Percentiles rank a stretch among this genome's conserved stretches.
phyloP scores from a whole-genome alignment of 2,329 filamentous ascomycete genomes.

The Dichotomopilus funicola region DNA sequence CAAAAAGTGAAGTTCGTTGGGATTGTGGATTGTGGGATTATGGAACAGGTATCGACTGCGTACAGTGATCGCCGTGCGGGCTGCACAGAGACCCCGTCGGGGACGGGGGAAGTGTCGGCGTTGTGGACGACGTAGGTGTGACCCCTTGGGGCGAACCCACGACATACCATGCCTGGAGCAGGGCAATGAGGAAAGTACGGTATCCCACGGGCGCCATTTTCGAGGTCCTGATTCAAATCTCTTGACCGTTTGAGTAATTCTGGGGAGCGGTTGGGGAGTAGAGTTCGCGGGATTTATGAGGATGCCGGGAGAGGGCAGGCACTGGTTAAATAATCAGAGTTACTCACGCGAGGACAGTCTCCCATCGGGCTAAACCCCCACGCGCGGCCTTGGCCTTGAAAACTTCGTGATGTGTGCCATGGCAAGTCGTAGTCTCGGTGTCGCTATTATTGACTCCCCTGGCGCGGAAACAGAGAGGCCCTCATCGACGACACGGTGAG shows the following conservation, averaged over 20 bases:
- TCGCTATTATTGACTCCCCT: not conserved
- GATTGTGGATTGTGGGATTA: no score
- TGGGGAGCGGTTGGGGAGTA: not conserved
- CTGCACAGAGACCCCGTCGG: constrained; percentile 6
- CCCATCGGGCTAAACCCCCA: not conserved
- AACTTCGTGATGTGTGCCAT: not conserved
- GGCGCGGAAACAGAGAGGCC: not conserved
- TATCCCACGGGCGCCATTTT: not conserved
- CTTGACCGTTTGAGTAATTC: not conserved
- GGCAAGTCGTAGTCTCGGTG: not conserved
- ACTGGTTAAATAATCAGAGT: not conserved
- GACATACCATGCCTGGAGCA: not conserved
- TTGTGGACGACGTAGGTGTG: not conserved
- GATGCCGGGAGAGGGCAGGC: not conserved
- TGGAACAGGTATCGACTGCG: not conserved
- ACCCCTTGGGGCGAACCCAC: not conserved
- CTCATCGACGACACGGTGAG: not conserved
- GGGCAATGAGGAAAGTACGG: not conserved
- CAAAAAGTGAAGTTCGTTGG: no score
- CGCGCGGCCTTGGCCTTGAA: not conserved
- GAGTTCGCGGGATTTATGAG: not conserved
- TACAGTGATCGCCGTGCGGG: constrained; percentile 7
- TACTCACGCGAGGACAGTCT: not conserved
- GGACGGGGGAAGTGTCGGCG: constrained; percentile 4
- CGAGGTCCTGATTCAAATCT: not conserved